Conservation (phyloP, 1,139 yeast genomes). For the Geotrichum aggregatum region DNA sequence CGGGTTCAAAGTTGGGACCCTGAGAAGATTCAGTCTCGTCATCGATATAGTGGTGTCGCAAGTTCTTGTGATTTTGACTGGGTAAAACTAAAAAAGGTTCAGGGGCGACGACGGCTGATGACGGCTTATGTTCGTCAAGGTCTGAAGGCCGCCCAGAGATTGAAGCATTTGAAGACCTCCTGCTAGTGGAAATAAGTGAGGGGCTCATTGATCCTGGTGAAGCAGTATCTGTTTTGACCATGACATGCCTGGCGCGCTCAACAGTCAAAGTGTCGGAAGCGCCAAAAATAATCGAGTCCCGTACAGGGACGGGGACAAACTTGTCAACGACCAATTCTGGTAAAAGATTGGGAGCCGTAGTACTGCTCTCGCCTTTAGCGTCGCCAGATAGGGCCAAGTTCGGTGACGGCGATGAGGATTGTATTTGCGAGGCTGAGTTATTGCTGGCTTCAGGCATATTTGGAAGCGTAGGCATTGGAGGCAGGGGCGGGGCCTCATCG, state of each 20-base stretch:
- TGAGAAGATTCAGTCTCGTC: not conserved
- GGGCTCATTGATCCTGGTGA: conserved; percentile 12
- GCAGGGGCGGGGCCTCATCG: conserved; percentile 27
- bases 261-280: conserved; percentile 12
- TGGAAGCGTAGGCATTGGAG: conserved; percentile 32
- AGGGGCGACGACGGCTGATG: not conserved
- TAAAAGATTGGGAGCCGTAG: not conserved
- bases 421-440: not conserved
- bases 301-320: conserved; percentile 4
- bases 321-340: not conserved
- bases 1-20: too few species aligned
- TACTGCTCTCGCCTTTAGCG: not conserved
- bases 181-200: conserved; percentile 9
- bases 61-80: conserved; percentile 6
- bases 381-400: not conserved
- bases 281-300: conserved; percentile 13
- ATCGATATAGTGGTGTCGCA: not conserved
- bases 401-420: not conserved
- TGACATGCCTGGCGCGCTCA: conserved; percentile 7
- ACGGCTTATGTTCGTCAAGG: not conserved
- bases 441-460: conserved; percentile 21
- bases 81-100: conserved; percentile 15
- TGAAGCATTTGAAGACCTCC: not conserved
- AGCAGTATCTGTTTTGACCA: conserved; percentile 1
- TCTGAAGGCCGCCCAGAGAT: not conserved